Evolutionary conservation across 495 filamentous ascomycete species (phyloP).

Genomic region (Neurospora tetrasperma): DNA sequence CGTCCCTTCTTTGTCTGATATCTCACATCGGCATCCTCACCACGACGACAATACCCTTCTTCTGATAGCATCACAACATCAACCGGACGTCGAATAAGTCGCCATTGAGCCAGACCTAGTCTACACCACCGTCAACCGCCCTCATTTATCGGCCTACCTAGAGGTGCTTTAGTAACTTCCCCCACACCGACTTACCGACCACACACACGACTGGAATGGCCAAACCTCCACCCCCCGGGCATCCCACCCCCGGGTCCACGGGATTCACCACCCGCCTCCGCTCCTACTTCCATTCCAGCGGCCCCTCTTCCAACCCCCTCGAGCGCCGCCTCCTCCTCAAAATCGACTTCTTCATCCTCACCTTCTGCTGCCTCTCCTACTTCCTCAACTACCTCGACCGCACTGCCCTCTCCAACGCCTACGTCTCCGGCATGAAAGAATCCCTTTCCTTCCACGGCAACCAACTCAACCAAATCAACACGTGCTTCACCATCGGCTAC

Average conservation of each 20-base stretch:
- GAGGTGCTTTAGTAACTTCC: not conserved
- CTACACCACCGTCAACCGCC: not conserved
- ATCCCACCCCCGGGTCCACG: not conserved
- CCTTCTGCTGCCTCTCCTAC: conserved; percentile 53
- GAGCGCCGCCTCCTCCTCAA: conserved; percentile 43
- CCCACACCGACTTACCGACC: no score
- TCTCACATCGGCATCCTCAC: no score
- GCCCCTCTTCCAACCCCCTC: conserved; percentile 22
- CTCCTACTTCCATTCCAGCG: not conserved
- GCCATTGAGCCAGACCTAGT: not conserved
- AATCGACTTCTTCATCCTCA: conserved; percentile 56
- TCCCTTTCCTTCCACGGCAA: conserved; percentile 47
- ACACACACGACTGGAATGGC: not conserved
- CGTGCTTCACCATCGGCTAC: conserved; percentile 39
- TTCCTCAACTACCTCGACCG: conserved; percentile 47
- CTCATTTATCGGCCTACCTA: not conserved
- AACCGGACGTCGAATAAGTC: not conserved
- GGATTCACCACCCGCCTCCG: not conserved
- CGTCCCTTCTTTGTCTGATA: no score
- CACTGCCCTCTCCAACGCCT: conserved; percentile 51
- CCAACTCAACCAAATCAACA: conserved; percentile 51
- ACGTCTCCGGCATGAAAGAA: conserved; percentile 57
- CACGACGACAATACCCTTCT: no score
- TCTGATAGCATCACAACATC: not conserved
- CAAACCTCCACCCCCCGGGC: not conserved